Evolutionary conservation across 179 eudicot species (phyloP), one percentile per base, ranked within the genome.

Genomic region (Corrigiola litoralis): DNA sequence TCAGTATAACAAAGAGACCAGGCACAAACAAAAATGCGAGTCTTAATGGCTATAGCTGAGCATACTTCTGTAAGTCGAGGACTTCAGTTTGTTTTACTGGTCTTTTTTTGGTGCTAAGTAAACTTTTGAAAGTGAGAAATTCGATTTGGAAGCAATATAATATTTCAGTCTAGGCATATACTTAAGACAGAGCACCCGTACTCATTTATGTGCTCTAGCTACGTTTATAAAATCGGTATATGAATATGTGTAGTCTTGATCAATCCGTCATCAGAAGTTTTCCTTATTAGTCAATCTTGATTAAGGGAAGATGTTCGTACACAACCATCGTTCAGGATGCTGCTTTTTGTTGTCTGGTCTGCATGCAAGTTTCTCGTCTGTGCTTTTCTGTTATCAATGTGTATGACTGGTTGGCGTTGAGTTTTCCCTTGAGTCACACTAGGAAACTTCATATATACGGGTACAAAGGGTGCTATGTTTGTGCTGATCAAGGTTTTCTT

Each of bases 1-100:
- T 69, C 70, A 41, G 63, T 61, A 60, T 65, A 80, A 49, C 70
- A n/a, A 62, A 77, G 87, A 63, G 87, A 75, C 66, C 90, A 86
- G 45, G 85, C 86, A 45, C 81, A 87, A 62, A 75, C 59, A 69
- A 90, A 86, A 63, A 85, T 92, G 87, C 79, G 76, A 59, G 90
- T 87, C 48, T 64, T 92, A 66, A 73, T 80, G 62, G 63, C 68
- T 71, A 79, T 85, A 79, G 94, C 97, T 72, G 91, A 85, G 75
- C 67, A 83, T 69, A 92, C 97, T 77, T 85, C 95, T 63, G 98
- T 92, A 80, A 82, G 92, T 77, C 38, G 4, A 36, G 27, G 20
- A 53, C 48, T n/a, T 38, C 32, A 31, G n/a, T n/a, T n/a, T n/a
- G n/a, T 37, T 9, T 21, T 12, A 12, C 9, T 34, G 33, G 66